Percentiles rank a stretch among this genome's conserved stretches.
Conservation (phyloP, 2,329 filamentous ascomycete genomes). For the Westerdykella aurantiaca region DNA sequence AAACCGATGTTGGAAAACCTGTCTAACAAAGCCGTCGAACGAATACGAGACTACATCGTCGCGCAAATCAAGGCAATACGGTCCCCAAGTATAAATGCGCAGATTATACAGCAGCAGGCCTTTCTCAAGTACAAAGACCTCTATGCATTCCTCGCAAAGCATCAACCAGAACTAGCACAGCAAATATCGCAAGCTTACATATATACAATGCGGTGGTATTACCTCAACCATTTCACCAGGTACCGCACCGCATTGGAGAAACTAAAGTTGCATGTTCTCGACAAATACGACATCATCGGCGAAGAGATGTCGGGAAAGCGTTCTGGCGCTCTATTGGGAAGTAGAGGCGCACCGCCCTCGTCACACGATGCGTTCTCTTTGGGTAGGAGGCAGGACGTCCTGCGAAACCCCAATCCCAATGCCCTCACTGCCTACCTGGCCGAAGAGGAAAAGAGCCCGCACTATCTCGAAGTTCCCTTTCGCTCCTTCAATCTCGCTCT, state of each 20-base stretch:
- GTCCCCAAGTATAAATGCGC: constrained; percentile 93
- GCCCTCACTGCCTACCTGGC: constrained; percentile 84
- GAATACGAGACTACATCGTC: constrained; percentile 91
- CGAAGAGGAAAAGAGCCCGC: constrained; percentile 78
- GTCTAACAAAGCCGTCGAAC: constrained; percentile 81
- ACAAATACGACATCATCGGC: constrained; percentile 77
- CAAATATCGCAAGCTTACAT: constrained; percentile 92
- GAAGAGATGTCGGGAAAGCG: constrained; percentile 68
- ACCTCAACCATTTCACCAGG: constrained; percentile 80
- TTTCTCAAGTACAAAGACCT: constrained; percentile 85
- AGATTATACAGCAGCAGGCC: constrained; percentile 90
- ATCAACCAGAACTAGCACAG: constrained; percentile 76
- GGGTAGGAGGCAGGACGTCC: constrained; percentile 75
- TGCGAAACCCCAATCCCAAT: constrained; percentile 65
- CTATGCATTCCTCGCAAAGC: constrained; percentile 75
- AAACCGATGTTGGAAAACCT: constrained; percentile 80
- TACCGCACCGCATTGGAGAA: constrained; percentile 81
- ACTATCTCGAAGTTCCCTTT: constrained; percentile 87
- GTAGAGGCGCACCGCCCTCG: constrained; percentile 42
- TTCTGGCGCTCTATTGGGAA: constrained; percentile 37
- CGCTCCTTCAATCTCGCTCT: constrained; percentile 91
- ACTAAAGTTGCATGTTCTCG: constrained; percentile 74
- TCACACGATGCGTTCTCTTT: constrained; percentile 85
- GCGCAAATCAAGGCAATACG: constrained; percentile 89
- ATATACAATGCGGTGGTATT: constrained; percentile 99